Evolutionary conservation across 75 land plant genomes (phyloP), one percentile per base, ranked within the genome.

Genomic region (Selaginella moellendorffii): DNA sequence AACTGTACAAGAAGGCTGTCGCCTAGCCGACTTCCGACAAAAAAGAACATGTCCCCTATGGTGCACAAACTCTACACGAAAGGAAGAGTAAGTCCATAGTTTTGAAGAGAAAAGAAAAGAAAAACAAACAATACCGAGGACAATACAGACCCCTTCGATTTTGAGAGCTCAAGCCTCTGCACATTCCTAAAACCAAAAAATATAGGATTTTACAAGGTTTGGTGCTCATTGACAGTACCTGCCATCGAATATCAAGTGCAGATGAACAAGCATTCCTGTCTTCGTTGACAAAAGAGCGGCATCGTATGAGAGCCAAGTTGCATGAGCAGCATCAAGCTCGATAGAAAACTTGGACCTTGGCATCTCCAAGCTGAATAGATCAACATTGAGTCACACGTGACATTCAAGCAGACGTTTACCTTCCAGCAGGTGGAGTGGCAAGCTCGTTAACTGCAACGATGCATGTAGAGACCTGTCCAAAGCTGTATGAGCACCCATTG

Each of bases 1-100:
- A 71, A 89, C 66, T 95, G 99, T 59, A 95, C 99, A 46, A 95
- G 78, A 66, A 95, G 72, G 67, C 99, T 95, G 67, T 95, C 97
- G 26, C 91, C 99, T 63, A 95, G 70, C 26, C 97, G 83, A 74
- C 99, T 95, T 1, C 90, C 99, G 52, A 95, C 65, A 64, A 95
- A 95, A 63, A 95, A 95, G 54, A 90, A 83, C 20, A 80, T 76
- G 67, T 68, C 86, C 18, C 99, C 99, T 58, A 95, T 31, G n/a
- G 77, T 84, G 62, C 91, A 69, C 36, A 90, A 84, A 26, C 77
- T 83, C 96, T 93, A 1, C 53, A 30, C 12, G 52, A 31, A 46
- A 56, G 2, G n/a, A 8, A 8, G 5, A 21, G 5, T 56, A 56
- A 8, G 2, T 9, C 8, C 59, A 8, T 56, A 21, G 59, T 56